Evolutionary conservation across 441 rosid species (phyloP).

Genomic region (Jatropha podagrica): DNA sequence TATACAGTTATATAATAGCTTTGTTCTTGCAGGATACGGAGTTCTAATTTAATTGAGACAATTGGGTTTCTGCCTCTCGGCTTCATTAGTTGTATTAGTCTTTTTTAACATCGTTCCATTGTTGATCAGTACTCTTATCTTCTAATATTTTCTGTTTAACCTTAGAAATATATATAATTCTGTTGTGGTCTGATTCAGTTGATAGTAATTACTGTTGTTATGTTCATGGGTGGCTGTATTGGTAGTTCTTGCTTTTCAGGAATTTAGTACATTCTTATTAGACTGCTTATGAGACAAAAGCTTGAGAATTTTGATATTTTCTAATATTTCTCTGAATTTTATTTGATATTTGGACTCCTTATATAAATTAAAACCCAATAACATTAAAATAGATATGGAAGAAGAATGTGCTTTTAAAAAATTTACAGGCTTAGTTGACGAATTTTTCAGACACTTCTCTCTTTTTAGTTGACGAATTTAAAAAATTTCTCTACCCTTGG

Average conservation of each 20-base stretch:
- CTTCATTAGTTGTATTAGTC: slow-evolving; percentile 11
- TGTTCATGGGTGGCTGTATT: not conserved
- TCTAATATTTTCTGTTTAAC: slow-evolving; percentile 1
- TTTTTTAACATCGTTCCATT: slow-evolving; percentile 3
- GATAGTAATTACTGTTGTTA: too few relatives aligned
- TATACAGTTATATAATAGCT: not conserved
- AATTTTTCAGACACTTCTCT: too few relatives aligned
- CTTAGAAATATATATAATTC: not conserved
- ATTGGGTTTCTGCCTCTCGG: not conserved
- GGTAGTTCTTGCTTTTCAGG: not conserved
- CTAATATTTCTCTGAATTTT: too few relatives aligned
- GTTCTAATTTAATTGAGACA: slow-evolving; percentile 2
- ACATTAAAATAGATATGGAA: too few relatives aligned
- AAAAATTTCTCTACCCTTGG: too few relatives aligned
- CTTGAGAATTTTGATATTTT: too few relatives aligned
- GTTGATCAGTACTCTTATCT: not conserved
- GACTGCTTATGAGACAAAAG: too few relatives aligned
- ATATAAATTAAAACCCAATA: too few relatives aligned
- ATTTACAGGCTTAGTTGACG: too few relatives aligned
- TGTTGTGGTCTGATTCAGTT: not conserved
- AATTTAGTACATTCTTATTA: not conserved
- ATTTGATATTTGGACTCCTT: too few relatives aligned
- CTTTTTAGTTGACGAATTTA: too few relatives aligned
- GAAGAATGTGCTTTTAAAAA: too few relatives aligned
- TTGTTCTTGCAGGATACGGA: slow-evolving; percentile 6